Conservation (phyloP, 495 filamentous ascomycete genomes). For the Xylaria curta region DNA sequence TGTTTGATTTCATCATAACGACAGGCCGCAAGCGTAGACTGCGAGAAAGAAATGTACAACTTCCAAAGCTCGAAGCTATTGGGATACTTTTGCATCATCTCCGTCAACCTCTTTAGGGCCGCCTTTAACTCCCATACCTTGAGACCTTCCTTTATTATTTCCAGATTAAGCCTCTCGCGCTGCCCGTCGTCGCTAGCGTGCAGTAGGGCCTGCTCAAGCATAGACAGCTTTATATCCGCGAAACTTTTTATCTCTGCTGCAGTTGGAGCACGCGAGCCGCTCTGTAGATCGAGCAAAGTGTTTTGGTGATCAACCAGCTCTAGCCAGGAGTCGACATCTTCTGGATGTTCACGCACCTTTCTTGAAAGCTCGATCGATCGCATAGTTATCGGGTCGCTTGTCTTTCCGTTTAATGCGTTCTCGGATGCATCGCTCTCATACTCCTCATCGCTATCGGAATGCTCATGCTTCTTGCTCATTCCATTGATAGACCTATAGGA, state of each 20-base stretch:
- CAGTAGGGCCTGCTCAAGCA: conserved; percentile 80
- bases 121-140: conserved; percentile 73
- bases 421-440: conserved; percentile 56
- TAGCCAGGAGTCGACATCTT: conserved; percentile 76
- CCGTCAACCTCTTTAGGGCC: conserved; percentile 68
- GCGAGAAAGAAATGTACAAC: conserved; percentile 75
- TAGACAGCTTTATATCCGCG: conserved; percentile 77
- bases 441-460: conserved; percentile 58
- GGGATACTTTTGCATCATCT: conserved; percentile 62
- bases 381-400: conserved; percentile 50
- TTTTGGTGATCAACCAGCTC: conserved; percentile 78
- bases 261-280: conserved; percentile 53
- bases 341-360: conserved; percentile 65
- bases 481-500: conserved; percentile 76
- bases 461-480: conserved; percentile 56
- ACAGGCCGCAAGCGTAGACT: conserved; percentile 71
- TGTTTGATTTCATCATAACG: conserved; percentile 67
- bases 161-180: conserved; percentile 65
- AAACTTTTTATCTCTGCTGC: conserved; percentile 68
- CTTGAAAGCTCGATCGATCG: conserved; percentile 64
- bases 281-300: conserved; percentile 55
- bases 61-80: conserved; percentile 71
- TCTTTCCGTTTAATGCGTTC: conserved; percentile 31
- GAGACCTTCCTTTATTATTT: conserved; percentile 72
- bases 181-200: conserved; percentile 51